Base-by-base conservation (phyloP, 1,139 yeast species). In the Geotrichum europaeum region DNA sequence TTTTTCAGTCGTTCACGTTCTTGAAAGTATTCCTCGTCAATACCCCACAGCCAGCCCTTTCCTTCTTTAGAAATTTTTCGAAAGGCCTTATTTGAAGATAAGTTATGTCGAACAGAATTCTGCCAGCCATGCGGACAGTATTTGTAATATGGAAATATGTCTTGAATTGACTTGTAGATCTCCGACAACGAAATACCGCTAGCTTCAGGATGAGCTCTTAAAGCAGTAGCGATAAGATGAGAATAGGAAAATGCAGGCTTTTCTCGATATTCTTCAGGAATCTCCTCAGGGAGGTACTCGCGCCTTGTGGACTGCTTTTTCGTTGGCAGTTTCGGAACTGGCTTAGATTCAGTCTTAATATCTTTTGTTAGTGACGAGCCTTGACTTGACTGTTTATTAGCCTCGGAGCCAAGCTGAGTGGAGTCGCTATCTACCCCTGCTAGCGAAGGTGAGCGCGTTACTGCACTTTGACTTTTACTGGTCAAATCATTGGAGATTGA, bases 81-180 rank as follows among this genome's bases (percentile, higher is more conserved):
- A 76, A 94, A 94, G 9, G 92, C 85, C 74, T 90, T 90, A 74
- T 91, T 91, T 66, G 90, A 79, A 28, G 92, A 87, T 52, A 94
- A 79, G 68, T 90, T 91, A 75, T 94, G 99, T 55, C 95, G 82
- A 18, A 94, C 96, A 0, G 96, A 84, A 70, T 89, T 86, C 75
- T 94, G 99, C 99, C 99, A 94, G 2, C 98, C 98, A 72, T 91
- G 96, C 1, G 96, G 91, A 70, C 97, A 91, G 74, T 89, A 94
- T 70, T 86, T 83, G 74, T 89, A 94, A 74, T 89, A 94, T 1
- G 98, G 99, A 72, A 88, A 92, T 12, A 87, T 75, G 51, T 89
- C 96, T 70, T 88, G 88, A 58, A 94, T 89, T 1, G 91, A 89
- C 60, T 87, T 89, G 72, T 89, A 87, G 53, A 94, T 89, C 66